These are phyloP conservation scores for Erysimum cheiranthoides DNA, from an alignment of 345 rosid species.

Conservation along the genomic window DNA sequence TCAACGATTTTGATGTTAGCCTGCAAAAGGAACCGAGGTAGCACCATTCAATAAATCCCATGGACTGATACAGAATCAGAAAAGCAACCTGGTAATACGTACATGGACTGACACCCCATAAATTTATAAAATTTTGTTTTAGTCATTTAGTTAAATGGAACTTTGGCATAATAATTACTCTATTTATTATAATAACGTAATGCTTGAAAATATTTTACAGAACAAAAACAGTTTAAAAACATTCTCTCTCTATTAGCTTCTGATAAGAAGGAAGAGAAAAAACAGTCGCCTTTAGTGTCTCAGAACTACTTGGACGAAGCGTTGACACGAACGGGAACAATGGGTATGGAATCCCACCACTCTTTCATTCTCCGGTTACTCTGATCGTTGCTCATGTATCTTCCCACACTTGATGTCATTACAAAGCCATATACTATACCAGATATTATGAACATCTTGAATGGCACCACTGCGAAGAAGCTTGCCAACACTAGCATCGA, in stretches of 20 bases:
- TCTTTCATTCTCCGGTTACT: slow-evolving; percentile 70
- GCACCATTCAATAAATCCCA: background rate
- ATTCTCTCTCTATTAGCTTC: slow-evolving; percentile 3
- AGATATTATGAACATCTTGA: slow-evolving; percentile 59
- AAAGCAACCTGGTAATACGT: slow-evolving; percentile 19
- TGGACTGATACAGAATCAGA: background rate
- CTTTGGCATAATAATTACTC: too few relatives aligned
- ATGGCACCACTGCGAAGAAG: slow-evolving; percentile 61
- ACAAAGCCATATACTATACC: slow-evolving; percentile 44
- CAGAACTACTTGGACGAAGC: slow-evolving; percentile 40
- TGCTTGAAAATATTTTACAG: slow-evolving; percentile 24
- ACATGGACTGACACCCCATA: too few relatives aligned
- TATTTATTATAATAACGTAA: slow-evolving; percentile 2
- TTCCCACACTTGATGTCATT: slow-evolving; percentile 60
- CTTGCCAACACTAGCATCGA: slow-evolving; percentile 54
- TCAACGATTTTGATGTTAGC: slow-evolving; percentile 65
- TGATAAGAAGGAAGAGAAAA: background rate
- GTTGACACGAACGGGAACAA: slow-evolving; percentile 61
- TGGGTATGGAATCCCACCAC: slow-evolving; percentile 97
- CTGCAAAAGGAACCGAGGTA: slow-evolving; percentile 46
- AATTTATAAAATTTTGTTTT: too few relatives aligned
- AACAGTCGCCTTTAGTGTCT: background rate
- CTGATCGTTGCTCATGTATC: slow-evolving; percentile 50
- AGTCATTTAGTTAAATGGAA: too few relatives aligned
- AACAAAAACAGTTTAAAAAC: background rate